These are phyloP conservation scores for Leccinum obscurum DNA, from an alignment of 768 basidiomycete genomes.

Conservation along the genomic window DNA sequence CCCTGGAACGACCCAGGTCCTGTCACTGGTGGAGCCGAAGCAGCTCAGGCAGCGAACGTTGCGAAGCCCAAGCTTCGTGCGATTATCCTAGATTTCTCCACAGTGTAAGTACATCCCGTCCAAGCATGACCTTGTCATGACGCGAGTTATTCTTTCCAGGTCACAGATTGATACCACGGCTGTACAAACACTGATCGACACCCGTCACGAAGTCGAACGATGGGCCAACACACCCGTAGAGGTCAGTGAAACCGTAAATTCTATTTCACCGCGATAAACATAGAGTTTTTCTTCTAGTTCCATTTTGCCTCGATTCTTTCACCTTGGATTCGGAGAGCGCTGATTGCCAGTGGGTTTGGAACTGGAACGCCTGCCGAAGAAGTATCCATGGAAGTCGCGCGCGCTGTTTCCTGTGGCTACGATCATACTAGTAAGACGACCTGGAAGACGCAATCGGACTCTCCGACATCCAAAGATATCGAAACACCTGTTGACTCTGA, in stretches of 20 bases:
- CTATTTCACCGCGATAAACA: not conserved
- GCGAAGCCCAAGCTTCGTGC: not conserved
- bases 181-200: not conserved
- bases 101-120: not conserved
- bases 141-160: not conserved
- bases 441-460: not conserved
- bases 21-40: not conserved
- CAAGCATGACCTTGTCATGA: not conserved
- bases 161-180: not conserved
- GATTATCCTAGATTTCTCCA: not conserved
- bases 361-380: not conserved
- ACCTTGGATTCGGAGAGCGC: not conserved
- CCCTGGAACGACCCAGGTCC: not conserved
- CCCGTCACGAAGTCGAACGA: not conserved
- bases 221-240: not conserved
- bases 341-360: not conserved
- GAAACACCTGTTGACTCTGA: not conserved
- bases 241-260: not conserved
- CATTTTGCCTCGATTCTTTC: not conserved
- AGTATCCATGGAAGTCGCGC: not conserved
- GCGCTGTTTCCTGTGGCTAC: not conserved
- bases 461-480: not conserved
- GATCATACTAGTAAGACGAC: not conserved
- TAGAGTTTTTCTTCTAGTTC: not conserved
- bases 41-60: not conserved